phyloP scores from a whole-genome alignment of 23 red algal genomes.

The Gracilaria gracilis region DNA sequence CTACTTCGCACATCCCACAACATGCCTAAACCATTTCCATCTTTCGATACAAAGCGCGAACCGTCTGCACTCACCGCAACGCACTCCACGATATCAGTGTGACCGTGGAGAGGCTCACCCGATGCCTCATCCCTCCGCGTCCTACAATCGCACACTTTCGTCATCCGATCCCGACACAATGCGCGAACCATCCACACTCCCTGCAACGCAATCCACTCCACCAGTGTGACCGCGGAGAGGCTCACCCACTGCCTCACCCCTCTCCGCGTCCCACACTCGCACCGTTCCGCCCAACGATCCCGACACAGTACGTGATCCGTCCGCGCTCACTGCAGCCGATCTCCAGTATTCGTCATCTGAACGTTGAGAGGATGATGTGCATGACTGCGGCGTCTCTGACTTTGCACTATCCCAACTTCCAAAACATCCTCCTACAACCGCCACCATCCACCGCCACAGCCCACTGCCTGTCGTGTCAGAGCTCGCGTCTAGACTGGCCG shows the following conservation, averaged over 20 bases:
- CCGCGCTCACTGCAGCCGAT: neutral
- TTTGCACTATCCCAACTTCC: neutral
- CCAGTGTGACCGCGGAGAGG: slow-evolving; percentile 2
- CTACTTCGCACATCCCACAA: neutral
- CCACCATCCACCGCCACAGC: too few species aligned
- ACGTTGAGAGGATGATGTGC: too few species aligned
- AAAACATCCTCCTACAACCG: too few species aligned
- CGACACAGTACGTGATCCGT: neutral
- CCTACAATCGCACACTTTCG: neutral
- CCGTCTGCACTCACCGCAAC: neutral
- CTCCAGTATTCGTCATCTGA: too few species aligned
- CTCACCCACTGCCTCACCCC: neutral
- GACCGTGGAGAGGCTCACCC: neutral
- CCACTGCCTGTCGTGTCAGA: too few species aligned
- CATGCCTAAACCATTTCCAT: neutral
- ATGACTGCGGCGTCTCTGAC: too few species aligned
- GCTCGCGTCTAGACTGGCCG: too few species aligned
- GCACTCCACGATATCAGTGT: neutral
- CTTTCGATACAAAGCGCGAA: neutral
- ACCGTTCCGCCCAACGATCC: neutral
- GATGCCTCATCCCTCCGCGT: neutral
- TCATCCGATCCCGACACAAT: neutral
- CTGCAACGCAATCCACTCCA: neutral
- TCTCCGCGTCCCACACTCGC: neutral
- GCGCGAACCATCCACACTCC: neutral